These are phyloP conservation scores for Aspergillus glaucus DNA, from an alignment of 2,329 filamentous ascomycete genomes.

Conservation along the genomic window DNA sequence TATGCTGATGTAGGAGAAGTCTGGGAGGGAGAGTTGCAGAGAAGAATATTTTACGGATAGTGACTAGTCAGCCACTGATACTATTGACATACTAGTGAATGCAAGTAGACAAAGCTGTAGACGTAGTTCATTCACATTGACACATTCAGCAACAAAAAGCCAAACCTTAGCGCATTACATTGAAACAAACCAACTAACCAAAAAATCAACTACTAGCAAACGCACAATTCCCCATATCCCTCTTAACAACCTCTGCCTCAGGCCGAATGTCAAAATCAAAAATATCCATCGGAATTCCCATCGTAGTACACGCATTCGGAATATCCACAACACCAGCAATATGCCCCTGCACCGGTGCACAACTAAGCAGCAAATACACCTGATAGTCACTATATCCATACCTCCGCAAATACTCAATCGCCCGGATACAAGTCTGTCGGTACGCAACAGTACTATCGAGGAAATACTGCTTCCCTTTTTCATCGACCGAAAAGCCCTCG, in stretches of 20 bases:
- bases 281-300: slow-evolving; percentile 86
- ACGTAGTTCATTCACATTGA: too few species aligned
- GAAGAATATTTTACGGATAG: too few species aligned
- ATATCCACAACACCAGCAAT: slow-evolving; percentile 87
- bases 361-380: slow-evolving; percentile 77
- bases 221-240: slow-evolving; percentile 67
- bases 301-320: slow-evolving; percentile 82
- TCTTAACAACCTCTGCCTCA: slow-evolving; percentile 52
- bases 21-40: too few species aligned
- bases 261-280: slow-evolving; percentile 90
- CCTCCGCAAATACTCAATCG: slow-evolving; percentile 71
- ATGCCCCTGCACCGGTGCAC: slow-evolving; percentile 80
- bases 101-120: too few species aligned
- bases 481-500: slow-evolving; percentile 84
- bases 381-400: slow-evolving; percentile 70
- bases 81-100: too few species aligned
- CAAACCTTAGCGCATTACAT: too few species aligned
- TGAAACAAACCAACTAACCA: neutral
- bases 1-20: too few species aligned
- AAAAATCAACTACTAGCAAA: slow-evolving; percentile 39
- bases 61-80: too few species aligned
- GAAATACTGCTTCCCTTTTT: slow-evolving; percentile 83
- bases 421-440: slow-evolving; percentile 68
- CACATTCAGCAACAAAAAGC: neutral
- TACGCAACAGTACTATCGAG: slow-evolving; percentile 83